Percentiles rank a stretch among this genome's conserved stretches.
phyloP scores from a whole-genome alignment of 495 filamentous ascomycete species.

The Lineolata rhizophorae region DNA sequence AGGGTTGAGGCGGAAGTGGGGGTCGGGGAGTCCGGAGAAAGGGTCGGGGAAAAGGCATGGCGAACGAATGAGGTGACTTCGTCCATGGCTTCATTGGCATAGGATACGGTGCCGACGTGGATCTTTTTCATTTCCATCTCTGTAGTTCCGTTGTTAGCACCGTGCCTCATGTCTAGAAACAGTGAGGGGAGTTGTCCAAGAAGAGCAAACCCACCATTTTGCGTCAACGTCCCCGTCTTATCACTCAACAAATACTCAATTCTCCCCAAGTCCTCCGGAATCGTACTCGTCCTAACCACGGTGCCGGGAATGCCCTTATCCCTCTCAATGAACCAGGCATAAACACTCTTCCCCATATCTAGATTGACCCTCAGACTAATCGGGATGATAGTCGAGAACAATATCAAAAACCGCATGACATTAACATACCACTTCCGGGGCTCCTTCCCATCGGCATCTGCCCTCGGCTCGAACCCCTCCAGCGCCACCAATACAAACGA shows the following conservation, averaged over 20 bases:
- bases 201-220: conserved; percentile 39
- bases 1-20: conserved; percentile 22
- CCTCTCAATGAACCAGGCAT: conserved; percentile 84
- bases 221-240: conserved; percentile 92
- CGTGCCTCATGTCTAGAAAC: conserved; percentile 1
- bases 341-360: conserved; percentile 91
- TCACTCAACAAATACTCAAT: conserved; percentile 95
- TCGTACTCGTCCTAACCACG: conserved; percentile 88
- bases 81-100: conserved; percentile 96
- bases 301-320: conserved; percentile 78
- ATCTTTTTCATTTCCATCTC: conserved; percentile 99
- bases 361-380: conserved; percentile 92
- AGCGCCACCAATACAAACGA: conserved; percentile 80
- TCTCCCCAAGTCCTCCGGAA: conserved; percentile 85
- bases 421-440: conserved; percentile 66
- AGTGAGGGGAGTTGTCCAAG: no score
- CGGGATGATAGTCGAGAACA: conserved; percentile 98
- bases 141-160: conserved; percentile 11
- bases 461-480: conserved; percentile 46
- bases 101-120: conserved; percentile 92
- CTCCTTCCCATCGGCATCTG: conserved; percentile 28
- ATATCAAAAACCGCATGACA: conserved; percentile 83
- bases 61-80: conserved; percentile 72
- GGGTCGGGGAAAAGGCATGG: conserved; percentile 48
- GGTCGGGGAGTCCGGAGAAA: no score